These are phyloP conservation scores for Nepenthes gracilis DNA, from an alignment of 148 eudicot species.

Conservation along the genomic window DNA sequence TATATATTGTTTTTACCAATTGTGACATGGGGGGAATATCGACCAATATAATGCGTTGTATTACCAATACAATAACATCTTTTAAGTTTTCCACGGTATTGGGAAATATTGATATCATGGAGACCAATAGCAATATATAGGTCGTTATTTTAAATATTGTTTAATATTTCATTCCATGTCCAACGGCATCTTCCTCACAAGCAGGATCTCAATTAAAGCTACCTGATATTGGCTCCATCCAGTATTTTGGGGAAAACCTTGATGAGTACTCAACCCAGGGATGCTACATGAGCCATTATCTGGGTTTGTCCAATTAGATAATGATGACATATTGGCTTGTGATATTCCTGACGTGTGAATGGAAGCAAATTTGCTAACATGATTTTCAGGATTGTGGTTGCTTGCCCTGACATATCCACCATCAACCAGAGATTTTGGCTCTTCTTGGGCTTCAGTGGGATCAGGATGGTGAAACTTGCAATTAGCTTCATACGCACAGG, in stretches of 20 bases:
- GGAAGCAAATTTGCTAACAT: background rate
- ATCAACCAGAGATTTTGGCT: slow-evolving; percentile 14
- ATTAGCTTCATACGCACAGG: slow-evolving; percentile 48
- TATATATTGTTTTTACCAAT: too few species aligned
- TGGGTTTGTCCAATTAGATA: background rate
- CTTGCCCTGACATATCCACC: slow-evolving; percentile 12
- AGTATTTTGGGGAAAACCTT: background rate
- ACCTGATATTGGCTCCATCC: slow-evolving; percentile 4
- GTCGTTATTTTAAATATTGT: too few species aligned
- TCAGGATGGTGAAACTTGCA: slow-evolving; percentile 61
- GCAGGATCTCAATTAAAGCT: background rate
- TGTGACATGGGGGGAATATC: too few species aligned
- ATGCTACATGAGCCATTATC: background rate
- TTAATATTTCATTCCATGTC: too few species aligned
- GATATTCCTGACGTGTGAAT: background rate
- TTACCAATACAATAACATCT: too few species aligned
- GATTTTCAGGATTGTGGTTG: background rate
- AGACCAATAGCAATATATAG: too few species aligned
- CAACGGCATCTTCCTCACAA: background rate
- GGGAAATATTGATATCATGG: too few species aligned
- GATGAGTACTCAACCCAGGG: background rate
- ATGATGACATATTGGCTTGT: background rate
- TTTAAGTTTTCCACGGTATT: too few species aligned
- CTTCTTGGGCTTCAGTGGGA: slow-evolving; percentile 26
- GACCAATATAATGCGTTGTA: too few species aligned